phyloP scores from a whole-genome alignment of 495 filamentous ascomycete species.

The Alectoria sarmentosa region DNA sequence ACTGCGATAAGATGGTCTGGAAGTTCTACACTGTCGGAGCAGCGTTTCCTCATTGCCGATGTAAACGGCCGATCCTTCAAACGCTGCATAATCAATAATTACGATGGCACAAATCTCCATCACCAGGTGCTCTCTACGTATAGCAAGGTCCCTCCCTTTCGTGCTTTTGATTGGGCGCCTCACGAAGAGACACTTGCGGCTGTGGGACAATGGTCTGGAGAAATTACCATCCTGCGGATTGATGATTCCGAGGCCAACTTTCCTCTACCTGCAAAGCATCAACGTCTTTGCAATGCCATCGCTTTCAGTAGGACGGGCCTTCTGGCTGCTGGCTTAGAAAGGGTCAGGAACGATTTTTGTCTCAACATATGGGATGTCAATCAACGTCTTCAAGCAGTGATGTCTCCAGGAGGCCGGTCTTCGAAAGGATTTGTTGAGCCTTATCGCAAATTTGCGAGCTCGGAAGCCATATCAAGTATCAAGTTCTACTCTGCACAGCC shows the following conservation, averaged over 20 bases:
- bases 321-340: conserved; percentile 82
- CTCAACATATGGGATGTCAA: conserved; percentile 92
- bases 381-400: conserved; percentile 49
- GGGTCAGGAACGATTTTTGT: conserved; percentile 86
- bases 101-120: conserved; percentile 50
- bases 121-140: conserved; percentile 65
- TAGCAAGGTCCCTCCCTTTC: conserved; percentile 75
- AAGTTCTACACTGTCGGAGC: conserved; percentile 51
- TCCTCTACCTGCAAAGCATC: conserved; percentile 74
- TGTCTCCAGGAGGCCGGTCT: conserved; percentile 28
- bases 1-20: conserved; percentile 85
- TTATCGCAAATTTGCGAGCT: conserved; percentile 64
- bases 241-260: conserved; percentile 56
- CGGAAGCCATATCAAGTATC: conserved; percentile 81
- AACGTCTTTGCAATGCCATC: conserved; percentile 84
- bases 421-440: conserved; percentile 50
- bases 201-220: conserved; percentile 76
- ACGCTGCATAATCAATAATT: conserved; percentile 63
- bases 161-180: conserved; percentile 94
- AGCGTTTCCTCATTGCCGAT: conserved; percentile 79
- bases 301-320: conserved; percentile 74
- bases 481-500: conserved; percentile 86
- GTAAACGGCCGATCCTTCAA: conserved; percentile 70
- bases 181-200: conserved; percentile 68
- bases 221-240: conserved; percentile 74